Percentiles rank a stretch among this genome's conserved stretches.
These are phyloP conservation scores for Amanita fuliginea DNA, from an alignment of 768 basidiomycete species.

Conservation along the genomic window DNA sequence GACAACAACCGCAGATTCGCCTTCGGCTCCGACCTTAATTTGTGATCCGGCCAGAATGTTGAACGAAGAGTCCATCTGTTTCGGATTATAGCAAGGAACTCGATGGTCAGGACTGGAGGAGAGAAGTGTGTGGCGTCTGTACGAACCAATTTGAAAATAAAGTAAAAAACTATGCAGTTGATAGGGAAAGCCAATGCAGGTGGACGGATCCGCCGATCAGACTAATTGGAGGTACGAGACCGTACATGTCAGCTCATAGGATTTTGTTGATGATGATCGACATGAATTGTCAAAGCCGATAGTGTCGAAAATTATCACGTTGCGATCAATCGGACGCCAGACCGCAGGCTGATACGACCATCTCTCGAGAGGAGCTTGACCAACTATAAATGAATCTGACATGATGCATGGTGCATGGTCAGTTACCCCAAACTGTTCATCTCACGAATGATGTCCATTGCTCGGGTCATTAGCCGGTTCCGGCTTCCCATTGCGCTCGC, in stretches of 20 bases:
- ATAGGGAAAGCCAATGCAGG: too few species aligned
- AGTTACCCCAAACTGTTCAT: too few species aligned
- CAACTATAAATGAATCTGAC: not conserved
- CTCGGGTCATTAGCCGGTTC: too few species aligned
- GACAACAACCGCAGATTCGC: slow-evolving; percentile 8
- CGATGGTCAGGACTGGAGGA: slow-evolving; percentile 20
- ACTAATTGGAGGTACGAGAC: too few species aligned
- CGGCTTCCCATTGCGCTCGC: too few species aligned
- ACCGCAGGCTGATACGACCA: not conserved
- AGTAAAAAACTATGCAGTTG: too few species aligned
- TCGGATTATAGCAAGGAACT: slow-evolving; percentile 12
- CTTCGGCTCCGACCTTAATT: not conserved
- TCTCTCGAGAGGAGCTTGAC: not conserved
- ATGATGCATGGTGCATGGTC: too few species aligned
- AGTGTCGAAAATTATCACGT: slow-evolving; percentile 14
- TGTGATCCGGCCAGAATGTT: slow-evolving; percentile 7
- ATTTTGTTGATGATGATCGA: too few species aligned
- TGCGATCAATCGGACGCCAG: slow-evolving; percentile 11
- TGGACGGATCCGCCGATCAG: too few species aligned
- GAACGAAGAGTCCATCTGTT: slow-evolving; percentile 10
- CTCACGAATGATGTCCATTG: not conserved
- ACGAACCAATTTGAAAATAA: too few species aligned
- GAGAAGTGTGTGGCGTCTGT: too few species aligned
- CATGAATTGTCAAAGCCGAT: slow-evolving; percentile 18
- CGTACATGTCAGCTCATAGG: too few species aligned